Evolutionary conservation across 1,284 basidiomycete species (phyloP).

Genomic region (Apiotrichum domesticum): DNA sequence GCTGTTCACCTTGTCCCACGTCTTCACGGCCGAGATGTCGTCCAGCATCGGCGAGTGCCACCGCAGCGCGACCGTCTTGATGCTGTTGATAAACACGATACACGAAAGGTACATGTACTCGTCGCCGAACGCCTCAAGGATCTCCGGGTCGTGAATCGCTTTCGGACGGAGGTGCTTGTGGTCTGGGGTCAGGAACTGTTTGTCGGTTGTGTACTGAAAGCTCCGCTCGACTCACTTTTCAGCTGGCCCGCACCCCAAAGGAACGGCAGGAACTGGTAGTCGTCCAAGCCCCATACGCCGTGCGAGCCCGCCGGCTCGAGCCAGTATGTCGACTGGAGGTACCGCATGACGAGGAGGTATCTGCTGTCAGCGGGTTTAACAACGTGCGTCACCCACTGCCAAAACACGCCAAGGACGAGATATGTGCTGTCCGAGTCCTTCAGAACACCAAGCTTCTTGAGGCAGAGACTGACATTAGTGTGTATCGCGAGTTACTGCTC

Average conservation of each 20-base stretch:
- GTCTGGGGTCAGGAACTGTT: conserved; percentile 48
- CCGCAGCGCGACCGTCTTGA: conserved; percentile 88
- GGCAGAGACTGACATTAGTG: conserved; percentile 59
- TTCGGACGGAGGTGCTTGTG: conserved; percentile 89
- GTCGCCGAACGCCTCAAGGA: conserved; percentile 86
- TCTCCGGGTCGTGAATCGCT: conserved; percentile 83
- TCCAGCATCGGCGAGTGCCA: conserved; percentile 99
- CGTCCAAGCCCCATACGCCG: conserved; percentile 97
- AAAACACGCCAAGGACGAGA: conserved; percentile 81
- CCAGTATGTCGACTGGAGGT: conserved; percentile 92
- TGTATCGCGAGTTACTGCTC: background rate
- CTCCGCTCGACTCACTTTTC: conserved; percentile 51
- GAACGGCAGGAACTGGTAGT: conserved; percentile 89
- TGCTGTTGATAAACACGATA: conserved; percentile 93
- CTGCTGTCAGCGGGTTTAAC: conserved; percentile 45
- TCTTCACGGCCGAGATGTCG: conserved; percentile 93
- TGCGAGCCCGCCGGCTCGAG: conserved; percentile 96
- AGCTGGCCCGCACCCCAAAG: conserved; percentile 74
- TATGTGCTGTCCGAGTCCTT: conserved; percentile 63
- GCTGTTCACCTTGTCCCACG: conserved; percentile 94
- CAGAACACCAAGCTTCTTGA: conserved; percentile 68
- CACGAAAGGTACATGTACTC: conserved; percentile 98
- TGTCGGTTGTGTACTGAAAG: no score
- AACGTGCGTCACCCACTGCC: conserved; percentile 56
- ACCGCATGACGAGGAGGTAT: conserved; percentile 83